Evolutionary conservation across 805 yeast species (phyloP).

Genomic region (Clavispora fructus): DNA sequence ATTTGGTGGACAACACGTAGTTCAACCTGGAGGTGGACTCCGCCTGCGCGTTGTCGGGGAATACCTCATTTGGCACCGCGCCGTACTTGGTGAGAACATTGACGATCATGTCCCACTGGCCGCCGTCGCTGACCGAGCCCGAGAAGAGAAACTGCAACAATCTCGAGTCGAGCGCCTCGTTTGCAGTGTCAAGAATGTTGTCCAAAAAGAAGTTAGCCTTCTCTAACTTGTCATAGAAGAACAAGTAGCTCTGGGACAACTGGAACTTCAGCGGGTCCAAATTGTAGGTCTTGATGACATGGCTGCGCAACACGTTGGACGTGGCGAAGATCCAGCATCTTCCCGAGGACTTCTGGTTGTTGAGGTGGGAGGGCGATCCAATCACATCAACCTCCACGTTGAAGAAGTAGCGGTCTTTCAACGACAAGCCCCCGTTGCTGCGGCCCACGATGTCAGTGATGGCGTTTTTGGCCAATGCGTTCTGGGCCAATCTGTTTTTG

Average conservation of each 20-base stretch:
- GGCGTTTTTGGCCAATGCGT: slow-evolving; percentile 46
- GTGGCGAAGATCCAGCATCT: slow-evolving; percentile 90
- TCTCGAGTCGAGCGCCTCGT: slow-evolving; percentile 64
- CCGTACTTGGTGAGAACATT: slow-evolving; percentile 79
- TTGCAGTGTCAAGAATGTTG: slow-evolving; percentile 64
- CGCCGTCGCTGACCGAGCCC: slow-evolving; percentile 77
- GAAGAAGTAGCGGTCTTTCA: slow-evolving; percentile 29
- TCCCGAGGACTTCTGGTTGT: slow-evolving; percentile 70
- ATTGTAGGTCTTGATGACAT: slow-evolving; percentile 56
- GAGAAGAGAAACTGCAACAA: slow-evolving; percentile 58
- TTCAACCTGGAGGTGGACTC: slow-evolving; percentile 55
- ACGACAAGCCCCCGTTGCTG: slow-evolving; percentile 14
- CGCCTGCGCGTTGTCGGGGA: slow-evolving; percentile 62
- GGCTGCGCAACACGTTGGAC: slow-evolving; percentile 63
- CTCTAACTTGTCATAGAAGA: slow-evolving; percentile 83
- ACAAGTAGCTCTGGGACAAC: slow-evolving; percentile 72
- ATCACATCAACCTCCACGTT: slow-evolving; percentile 31
- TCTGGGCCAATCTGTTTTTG: slow-evolving; percentile 49
- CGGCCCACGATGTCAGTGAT: slow-evolving; percentile 40
- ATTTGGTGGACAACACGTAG: slow-evolving; percentile 57
- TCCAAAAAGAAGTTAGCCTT: slow-evolving; percentile 78
- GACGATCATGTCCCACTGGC: slow-evolving; percentile 81
- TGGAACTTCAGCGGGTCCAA: slow-evolving; percentile 52
- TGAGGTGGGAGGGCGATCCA: slow-evolving; percentile 31
- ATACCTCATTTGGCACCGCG: slow-evolving; percentile 65